Percentiles rank a stretch among this genome's conserved stretches.
Conservation (phyloP, 768 basidiomycete genomes). For the Tremella yokohamensis region DNA sequence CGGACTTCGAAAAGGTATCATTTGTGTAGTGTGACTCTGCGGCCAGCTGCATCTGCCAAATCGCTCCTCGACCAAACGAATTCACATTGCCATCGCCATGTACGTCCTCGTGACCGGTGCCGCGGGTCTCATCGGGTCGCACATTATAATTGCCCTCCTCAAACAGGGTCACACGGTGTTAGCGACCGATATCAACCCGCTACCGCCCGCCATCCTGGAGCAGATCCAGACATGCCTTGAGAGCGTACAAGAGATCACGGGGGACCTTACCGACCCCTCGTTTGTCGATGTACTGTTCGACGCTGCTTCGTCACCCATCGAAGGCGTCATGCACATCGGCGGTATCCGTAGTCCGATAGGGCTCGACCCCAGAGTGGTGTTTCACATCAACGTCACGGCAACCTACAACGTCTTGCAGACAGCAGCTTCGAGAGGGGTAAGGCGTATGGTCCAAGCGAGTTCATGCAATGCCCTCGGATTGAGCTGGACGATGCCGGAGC, state of each 20-base stretch:
- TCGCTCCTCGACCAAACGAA: too few species aligned
- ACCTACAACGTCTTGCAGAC: slow-evolving; percentile 24
- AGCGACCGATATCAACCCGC: slow-evolving; percentile 19
- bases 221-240: neutral
- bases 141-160: neutral
- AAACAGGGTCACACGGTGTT: slow-evolving; percentile 16
- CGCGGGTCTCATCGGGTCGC: slow-evolving; percentile 13
- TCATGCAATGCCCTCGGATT: slow-evolving; percentile 9
- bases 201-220: slow-evolving; percentile 6
- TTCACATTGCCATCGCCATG: neutral
- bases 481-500: slow-evolving; percentile 10
- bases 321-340: slow-evolving; percentile 24
- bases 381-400: slow-evolving; percentile 21
- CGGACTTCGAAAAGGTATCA: too few species aligned
- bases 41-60: too few species aligned
- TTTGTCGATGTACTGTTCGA: slow-evolving; percentile 14
- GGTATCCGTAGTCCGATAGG: slow-evolving; percentile 20
- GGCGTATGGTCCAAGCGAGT: slow-evolving; percentile 6
- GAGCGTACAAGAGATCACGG: neutral
- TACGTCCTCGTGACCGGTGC: slow-evolving; percentile 21
- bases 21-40: too few species aligned
- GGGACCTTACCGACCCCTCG: slow-evolving; percentile 13
- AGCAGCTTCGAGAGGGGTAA: neutral
- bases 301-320: slow-evolving; percentile 6
- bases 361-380: slow-evolving; percentile 11